These are phyloP conservation scores for Bruguiera gymnorhiza DNA, from an alignment of 345 rosid species.

Conservation along the genomic window DNA sequence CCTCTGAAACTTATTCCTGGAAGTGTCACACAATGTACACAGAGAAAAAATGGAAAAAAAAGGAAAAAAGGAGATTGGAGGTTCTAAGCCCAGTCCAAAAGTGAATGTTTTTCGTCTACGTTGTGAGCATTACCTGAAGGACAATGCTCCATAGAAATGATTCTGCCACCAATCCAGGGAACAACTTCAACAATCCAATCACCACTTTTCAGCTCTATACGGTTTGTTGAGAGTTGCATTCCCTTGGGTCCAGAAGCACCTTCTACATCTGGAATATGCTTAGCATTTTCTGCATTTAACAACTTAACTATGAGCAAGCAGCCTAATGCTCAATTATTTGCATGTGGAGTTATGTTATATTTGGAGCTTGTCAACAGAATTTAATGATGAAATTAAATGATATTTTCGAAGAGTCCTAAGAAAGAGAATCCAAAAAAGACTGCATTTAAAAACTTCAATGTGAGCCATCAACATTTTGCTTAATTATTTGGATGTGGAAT, in stretches of 20 bases:
- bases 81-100: too few species aligned
- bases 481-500: too few species aligned
- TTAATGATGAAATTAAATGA: too few species aligned
- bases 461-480: too few species aligned
- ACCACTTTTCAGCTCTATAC: constrained; percentile 63
- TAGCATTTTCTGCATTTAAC: constrained; percentile 51
- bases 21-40: too few species aligned
- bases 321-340: not conserved
- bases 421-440: too few species aligned
- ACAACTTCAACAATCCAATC: constrained; percentile 70
- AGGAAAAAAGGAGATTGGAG: too few species aligned
- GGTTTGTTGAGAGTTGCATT: constrained; percentile 53
- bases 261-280: constrained; percentile 55
- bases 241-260: constrained; percentile 54
- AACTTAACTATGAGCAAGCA: constrained; percentile 4
- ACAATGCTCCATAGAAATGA: constrained; percentile 81
- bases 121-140: constrained; percentile 59
- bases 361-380: not conserved
- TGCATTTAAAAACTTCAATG: too few species aligned
- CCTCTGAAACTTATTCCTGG: too few species aligned
- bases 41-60: too few species aligned
- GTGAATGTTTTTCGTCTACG: too few species aligned
- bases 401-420: too few species aligned
- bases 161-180: constrained; percentile 95
- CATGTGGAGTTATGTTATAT: not conserved